phyloP scores from a whole-genome alignment of 768 basidiomycete genomes.

The Russula lepida region DNA sequence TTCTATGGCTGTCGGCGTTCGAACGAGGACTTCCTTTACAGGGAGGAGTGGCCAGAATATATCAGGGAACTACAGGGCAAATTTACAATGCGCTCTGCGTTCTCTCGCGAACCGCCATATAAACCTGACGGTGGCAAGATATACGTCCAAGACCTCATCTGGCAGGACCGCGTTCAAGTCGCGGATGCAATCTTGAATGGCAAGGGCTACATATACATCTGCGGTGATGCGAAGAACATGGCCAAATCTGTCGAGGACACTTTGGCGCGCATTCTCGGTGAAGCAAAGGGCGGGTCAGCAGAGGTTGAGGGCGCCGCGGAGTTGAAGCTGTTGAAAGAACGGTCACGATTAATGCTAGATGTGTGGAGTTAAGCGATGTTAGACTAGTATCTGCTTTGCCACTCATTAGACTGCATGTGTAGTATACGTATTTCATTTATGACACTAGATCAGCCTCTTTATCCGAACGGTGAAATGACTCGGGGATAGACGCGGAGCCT shows the following conservation, averaged over 20 bases:
- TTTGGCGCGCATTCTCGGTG: conserved; percentile 74
- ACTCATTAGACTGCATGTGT: conserved; percentile 10
- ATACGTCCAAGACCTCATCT: conserved; percentile 97
- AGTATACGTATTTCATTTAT: not conserved
- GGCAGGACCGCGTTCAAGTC: conserved; percentile 76
- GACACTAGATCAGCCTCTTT: not conserved
- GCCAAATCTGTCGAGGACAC: conserved; percentile 90
- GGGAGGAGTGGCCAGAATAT: conserved; percentile 92
- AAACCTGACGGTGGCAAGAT: conserved; percentile 91
- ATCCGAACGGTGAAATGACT: not conserved
- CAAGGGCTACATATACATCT: conserved; percentile 97
- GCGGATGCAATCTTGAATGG: conserved; percentile 86
- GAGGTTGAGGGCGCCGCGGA: conserved; percentile 88
- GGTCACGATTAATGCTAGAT: conserved; percentile 78
- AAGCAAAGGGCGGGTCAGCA: conserved; percentile 85
- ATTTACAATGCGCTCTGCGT: conserved; percentile 80
- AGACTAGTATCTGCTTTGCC: not conserved
- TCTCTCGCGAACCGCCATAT: conserved; percentile 82
- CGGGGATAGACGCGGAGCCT: not conserved
- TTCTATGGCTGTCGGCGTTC: conserved; percentile 95
- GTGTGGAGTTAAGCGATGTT: conserved; percentile 64
- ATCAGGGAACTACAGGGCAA: conserved; percentile 81
- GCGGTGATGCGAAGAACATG: conserved; percentile 96
- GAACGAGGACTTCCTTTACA: conserved; percentile 87
- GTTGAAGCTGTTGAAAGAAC: conserved; percentile 91